Evolutionary conservation across 305 asterid genomes (phyloP), one percentile per base, ranked within the genome.

Genomic region (Nicotiana rustica): DNA sequence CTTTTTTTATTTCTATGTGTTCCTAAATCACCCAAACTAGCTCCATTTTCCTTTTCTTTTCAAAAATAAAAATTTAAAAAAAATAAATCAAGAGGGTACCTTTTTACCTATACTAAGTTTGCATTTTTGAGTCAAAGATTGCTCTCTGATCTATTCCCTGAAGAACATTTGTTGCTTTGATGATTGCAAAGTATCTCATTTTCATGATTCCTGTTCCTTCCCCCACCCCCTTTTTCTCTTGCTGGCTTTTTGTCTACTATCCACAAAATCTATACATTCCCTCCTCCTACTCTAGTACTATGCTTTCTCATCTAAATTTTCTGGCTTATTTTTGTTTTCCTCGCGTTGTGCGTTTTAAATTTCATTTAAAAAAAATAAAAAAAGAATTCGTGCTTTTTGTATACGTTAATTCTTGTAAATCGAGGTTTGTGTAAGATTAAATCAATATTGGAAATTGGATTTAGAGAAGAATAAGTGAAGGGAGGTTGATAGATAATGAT

Each of bases 161-260:
- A 62, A 38, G 67, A 87, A 88, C 91, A 91, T 84, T 84, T 77
- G 92, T 89, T 87, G 92, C 96, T 90, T 91, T 91, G 94, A 94
- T 92, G 95, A 94, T 91, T 92, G 93, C 88, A 87, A 84, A 85
- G 89, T 83, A 90, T 87, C 91, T 86, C 85, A 87, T 87, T 84
- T 86, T 83, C 82, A 82, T 75, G 81, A 86, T 81, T 70, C 66
- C 29, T 25, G 21, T 75, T 47, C 35, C 75, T 25, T 67, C 12
- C 66, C 38, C 36, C 17, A 52, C 12, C 15, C 47, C 82, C 89
- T 85, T 88, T 89, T 89, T 84, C 90, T 88, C 90, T 91, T 88
- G 83, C 82, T 68, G 47, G 29, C 29, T 65, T 84, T 21, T 85
- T 81, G 81, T 79, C 77, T 33, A 78, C 81, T 71, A 49, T 83